Percentiles rank a stretch among this genome's conserved stretches.
Evolutionary conservation across 306 rosid genomes (phyloP).

Genomic region (Quercus cerris): DNA sequence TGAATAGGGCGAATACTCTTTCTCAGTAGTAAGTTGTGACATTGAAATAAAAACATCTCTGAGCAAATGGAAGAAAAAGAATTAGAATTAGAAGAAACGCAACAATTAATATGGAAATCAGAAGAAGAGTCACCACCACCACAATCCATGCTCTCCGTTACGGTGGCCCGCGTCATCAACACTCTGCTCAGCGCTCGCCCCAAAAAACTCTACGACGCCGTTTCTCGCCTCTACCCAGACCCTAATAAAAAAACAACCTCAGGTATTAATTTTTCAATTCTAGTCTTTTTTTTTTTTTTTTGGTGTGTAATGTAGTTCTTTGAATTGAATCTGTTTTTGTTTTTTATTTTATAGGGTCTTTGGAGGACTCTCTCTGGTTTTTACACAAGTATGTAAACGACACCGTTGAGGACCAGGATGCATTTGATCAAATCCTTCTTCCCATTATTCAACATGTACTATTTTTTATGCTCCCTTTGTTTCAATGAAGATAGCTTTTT

Average conservation of each 20-base stretch:
- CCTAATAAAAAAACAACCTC: conserved; percentile 18
- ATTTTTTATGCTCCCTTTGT: neutral
- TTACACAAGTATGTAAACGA: conserved; percentile 63
- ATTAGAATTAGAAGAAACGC: conserved; percentile 16
- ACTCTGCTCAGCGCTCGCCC: conserved; percentile 63
- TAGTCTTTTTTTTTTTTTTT: neutral
- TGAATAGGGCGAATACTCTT: no score
- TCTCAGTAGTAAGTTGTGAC: no score
- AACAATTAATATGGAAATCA: conserved; percentile 40
- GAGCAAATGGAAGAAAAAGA: no score
- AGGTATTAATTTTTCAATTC: conserved; percentile 9
- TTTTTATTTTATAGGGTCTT: conserved; percentile 28
- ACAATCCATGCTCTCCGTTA: conserved; percentile 57
- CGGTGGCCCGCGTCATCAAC: conserved; percentile 59
- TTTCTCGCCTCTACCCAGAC: conserved; percentile 50
- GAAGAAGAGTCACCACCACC: conserved; percentile 19
- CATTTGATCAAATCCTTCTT: conserved; percentile 51
- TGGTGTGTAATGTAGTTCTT: no score
- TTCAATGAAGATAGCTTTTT: no score
- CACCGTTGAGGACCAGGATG: conserved; percentile 36
- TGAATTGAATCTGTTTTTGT: no score
- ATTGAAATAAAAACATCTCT: no score
- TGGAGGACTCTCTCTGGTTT: conserved; percentile 72
- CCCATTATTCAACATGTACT: conserved; percentile 73
- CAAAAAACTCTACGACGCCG: conserved; percentile 65